Base-by-base conservation (phyloP, 2,329 filamentous ascomycete species). In the Trichoderma sp. region DNA sequence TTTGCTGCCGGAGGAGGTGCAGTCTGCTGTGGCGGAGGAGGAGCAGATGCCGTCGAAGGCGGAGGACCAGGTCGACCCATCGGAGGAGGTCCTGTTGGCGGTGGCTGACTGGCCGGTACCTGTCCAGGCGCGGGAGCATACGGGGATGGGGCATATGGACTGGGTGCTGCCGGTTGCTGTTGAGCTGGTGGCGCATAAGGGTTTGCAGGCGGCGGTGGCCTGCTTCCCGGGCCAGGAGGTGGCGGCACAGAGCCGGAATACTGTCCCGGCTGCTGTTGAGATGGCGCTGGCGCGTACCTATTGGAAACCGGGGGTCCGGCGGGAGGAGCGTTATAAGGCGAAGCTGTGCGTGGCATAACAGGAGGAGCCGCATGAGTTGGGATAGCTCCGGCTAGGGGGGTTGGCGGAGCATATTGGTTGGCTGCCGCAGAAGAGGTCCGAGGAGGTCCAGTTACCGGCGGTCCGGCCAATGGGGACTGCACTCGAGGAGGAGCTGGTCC, bases 301-400 rank as follows among this genome's bases (percentile, higher is more conserved):
- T 90, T 93, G 11, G 90, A 87, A 6, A 91, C 89, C n/a, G 93
- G 90, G 6, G 89, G 85, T 21, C 86, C 87, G 34, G 90, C 84
- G 7, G 93, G 93, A 69, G 95, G 92, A 47, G 92, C 89, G 77
- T 95, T 94, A 81, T 97, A 98, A 6, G 95, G 95, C 30, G 95
- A 97, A 5, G 92, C 87, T 32, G 92, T 94, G 74, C 94, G 90
- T 26, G 90, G 88, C 66, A 93, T 87, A 24, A 89, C 87, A 56
- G 90, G 86, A 56, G 90, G 86, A 58, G 88, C 88, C 67, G 81
- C 76, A 72, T 86, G 82, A 7, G 86, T 83, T 67, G 89, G 84
- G 56, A 91, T 91, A 11, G 90, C 89, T 76, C 95, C 93, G 3
- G 87, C 83, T 85, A 58, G 88, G 83, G 65, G 90, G 83, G 73